A percentile compares a stretch with the other conserved stretches of the same genome.
Conservation (phyloP, 2,329 filamentous ascomycete species). For the Verticillium nubilum region DNA sequence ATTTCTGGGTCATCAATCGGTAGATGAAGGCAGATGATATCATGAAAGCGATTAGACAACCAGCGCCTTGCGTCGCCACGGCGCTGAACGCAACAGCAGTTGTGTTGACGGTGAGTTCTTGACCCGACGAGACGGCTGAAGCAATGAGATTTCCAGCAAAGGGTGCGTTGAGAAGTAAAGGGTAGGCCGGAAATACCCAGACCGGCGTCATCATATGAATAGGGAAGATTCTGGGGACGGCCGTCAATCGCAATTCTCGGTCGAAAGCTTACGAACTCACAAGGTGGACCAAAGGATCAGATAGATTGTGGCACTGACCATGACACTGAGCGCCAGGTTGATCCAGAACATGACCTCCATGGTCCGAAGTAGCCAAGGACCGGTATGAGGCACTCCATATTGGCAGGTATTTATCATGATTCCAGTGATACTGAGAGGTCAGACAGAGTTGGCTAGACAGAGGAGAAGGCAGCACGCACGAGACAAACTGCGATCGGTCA, state of each 20-base stretch:
- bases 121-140: constrained; percentile 24
- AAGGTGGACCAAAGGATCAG: constrained; percentile 63
- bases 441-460: constrained; percentile 30
- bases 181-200: constrained; percentile 85
- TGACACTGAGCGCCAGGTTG: constrained; percentile 62
- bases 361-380: constrained; percentile 52
- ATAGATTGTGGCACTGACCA: constrained; percentile 67
- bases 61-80: constrained; percentile 47
- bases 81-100: constrained; percentile 43
- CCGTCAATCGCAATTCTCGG: no score
- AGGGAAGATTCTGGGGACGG: constrained; percentile 41
- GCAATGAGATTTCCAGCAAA: constrained; percentile 57
- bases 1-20: constrained; percentile 80
- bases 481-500: constrained; percentile 31
- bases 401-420: constrained; percentile 74
- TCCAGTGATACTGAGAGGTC: constrained; percentile 57
- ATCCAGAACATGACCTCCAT: constrained; percentile 72
- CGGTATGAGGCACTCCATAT: constrained; percentile 61
- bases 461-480: constrained; percentile 24
- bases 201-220: constrained; percentile 82
- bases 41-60: constrained; percentile 61
- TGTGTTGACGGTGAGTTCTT: constrained; percentile 27
- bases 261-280: constrained; percentile 23
- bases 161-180: constrained; percentile 69
- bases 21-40: constrained; percentile 82